Evolutionary conservation across 2,329 filamentous ascomycete genomes (phyloP).

Genomic region (Sclerotinia minor): DNA sequence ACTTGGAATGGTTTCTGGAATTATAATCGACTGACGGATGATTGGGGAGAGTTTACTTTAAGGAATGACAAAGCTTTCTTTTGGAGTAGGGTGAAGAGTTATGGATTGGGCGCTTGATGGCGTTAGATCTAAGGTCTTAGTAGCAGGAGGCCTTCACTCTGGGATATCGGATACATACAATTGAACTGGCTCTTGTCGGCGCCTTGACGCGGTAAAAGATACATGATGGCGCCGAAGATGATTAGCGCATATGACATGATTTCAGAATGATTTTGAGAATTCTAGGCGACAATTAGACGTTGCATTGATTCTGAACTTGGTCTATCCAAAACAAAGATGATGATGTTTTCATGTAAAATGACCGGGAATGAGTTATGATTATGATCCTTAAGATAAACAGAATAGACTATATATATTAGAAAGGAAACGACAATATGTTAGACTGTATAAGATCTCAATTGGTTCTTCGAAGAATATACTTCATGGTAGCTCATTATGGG

Average conservation of each 20-base stretch:
- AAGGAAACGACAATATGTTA: too few relatives aligned
- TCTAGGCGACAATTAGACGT: background rate
- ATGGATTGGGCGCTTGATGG: constrained; percentile 50
- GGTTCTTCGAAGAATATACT: background rate
- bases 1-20: constrained; percentile 88
- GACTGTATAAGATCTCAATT: background rate
- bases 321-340: background rate
- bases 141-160: too few relatives aligned
- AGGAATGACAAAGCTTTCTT: constrained; percentile 66
- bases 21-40: constrained; percentile 85
- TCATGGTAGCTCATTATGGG: background rate
- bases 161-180: background rate
- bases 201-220: background rate
- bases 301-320: background rate
- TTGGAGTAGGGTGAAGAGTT: constrained; percentile 66
- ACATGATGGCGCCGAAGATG: background rate
- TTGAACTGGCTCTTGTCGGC: background rate
- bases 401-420: background rate
- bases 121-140: background rate
- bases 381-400: background rate
- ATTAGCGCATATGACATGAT: background rate
- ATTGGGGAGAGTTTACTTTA: constrained; percentile 78
- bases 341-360: background rate
- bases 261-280: background rate
- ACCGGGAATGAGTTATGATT: background rate